A percentile compares a stretch with the other conserved stretches of the same genome.
Conservation (phyloP, 2,329 filamentous ascomycete genomes). For the Aureobasidium lini region DNA sequence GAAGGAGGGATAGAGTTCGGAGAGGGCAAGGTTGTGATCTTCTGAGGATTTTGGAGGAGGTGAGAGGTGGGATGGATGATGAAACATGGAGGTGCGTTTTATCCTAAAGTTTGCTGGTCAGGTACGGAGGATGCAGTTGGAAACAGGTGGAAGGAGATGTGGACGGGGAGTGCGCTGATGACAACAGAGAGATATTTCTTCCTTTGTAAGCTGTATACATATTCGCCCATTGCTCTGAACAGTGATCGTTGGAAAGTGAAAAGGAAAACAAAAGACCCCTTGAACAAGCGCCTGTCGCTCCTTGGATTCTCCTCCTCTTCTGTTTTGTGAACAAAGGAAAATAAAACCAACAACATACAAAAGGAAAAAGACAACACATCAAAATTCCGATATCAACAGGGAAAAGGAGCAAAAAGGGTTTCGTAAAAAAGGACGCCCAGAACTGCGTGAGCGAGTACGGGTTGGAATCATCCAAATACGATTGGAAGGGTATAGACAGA, state of each 20-base stretch:
- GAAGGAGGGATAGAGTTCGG: background rate
- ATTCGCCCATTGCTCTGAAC: background rate
- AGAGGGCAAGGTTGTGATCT: background rate
- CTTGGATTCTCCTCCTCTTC: background rate
- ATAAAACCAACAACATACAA: background rate
- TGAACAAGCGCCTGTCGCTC: background rate
- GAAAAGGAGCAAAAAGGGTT: background rate
- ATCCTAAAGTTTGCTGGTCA: too few relatives aligned
- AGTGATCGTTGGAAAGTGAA: background rate
- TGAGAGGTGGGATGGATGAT: background rate
- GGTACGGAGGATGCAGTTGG: background rate
- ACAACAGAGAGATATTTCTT: background rate
- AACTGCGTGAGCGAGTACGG: background rate
- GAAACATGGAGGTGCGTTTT: background rate
- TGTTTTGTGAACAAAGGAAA: conserved; percentile 3
- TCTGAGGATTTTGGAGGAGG: background rate
- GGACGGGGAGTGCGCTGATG: background rate
- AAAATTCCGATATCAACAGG: background rate
- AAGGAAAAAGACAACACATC: background rate
- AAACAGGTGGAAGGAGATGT: background rate
- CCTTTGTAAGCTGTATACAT: background rate
- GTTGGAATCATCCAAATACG: background rate
- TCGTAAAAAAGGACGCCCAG: background rate
- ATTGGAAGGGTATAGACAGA: conserved; percentile 10
- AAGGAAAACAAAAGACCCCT: background rate